Base-by-base conservation (phyloP, 1,139 yeast species). In the Pichia sp. region DNA sequence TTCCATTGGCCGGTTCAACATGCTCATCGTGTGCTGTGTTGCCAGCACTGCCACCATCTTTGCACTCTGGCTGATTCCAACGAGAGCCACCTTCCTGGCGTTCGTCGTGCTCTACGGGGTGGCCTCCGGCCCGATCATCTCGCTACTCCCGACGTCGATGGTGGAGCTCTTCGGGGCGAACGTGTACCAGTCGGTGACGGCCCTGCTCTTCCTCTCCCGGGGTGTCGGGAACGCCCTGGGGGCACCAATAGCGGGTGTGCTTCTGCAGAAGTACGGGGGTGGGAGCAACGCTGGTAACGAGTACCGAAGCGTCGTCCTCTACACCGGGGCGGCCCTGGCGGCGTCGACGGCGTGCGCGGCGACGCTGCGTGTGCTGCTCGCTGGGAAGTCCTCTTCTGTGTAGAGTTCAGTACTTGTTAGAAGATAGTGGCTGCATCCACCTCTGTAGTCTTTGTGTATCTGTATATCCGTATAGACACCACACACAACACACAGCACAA, bases 21-120 rank as follows among this genome's bases (percentile, higher is more conserved):
- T 67, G 67, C 57, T 70, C 32, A 60, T 71, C 11, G 46, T 67
- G 14, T 71, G 75, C 49, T 64, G 67, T 50, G 38, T 68, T 4
- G 32, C 65, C 19, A 68, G 73, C 49, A 65, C 71, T 0, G 47
- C 55, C 1, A 57, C 67, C 8, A 62, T 71, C 1, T 63, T 69
- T 44, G 63, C 66, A 8, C 57, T 72, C 19, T 71, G 75, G 75
- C 44, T 67, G 54, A 61, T 64, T 7, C 53, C 65, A 4, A 48
- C 63, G 1, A 57, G 58, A 46, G 56, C 48, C 2, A 61, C 72
- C 0, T 72, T 65, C 46, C 51, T 72, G 6, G 58, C 70, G 3
- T 71, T 72, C 57, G 70, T 72, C 22, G 67, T 72, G 2, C 51
- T 71, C 9, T 71, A 70, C 45, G 72, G 72, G 4, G 62, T 67